Evolutionary conservation across 2,329 filamentous ascomycete genomes (phyloP), one percentile per base, ranked within the genome.

Genomic region (Eutypa lata): DNA sequence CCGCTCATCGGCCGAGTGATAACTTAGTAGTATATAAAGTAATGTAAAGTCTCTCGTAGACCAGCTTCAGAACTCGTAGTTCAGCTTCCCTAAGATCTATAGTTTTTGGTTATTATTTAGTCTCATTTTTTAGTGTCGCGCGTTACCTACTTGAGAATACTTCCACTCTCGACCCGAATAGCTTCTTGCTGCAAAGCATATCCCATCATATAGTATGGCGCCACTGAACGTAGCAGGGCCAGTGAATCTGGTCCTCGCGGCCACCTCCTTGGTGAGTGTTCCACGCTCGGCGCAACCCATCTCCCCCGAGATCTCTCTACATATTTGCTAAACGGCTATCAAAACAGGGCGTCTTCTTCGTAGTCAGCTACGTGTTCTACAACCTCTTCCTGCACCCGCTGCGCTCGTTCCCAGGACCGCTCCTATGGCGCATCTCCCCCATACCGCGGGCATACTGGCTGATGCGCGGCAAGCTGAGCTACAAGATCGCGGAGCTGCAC

Each of bases 321-420:
- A 31, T 10, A 31, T 10, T 5, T 31, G 26, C 26, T 10, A 6
- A 10, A 31, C 26, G 26, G 10, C 5, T 6, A 31, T 10, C 5
- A 31, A 13, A 42, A 42, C 55, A 64, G 62, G 50, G 31, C 51
- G 37, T 48, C n/a, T 26, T 54, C 14, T 64, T 61, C 28, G 26
- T 61, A 3, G 13, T 63, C 22, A 60, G 55, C 49, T 51, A 3
- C 18, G 40, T 51, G n/a, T 47, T 67, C 35, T 65, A 67, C 51
- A 63, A 65, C 28, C 28, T 69, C 7, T 65, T 63, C 53, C 53
- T 69, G 18, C 62, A 65, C 38, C 67, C 66, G 7, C 57, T 69
- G 10, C 47, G 54, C 3, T 42, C 49, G 21, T 65, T 56, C 37
- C 67, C 67, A 7, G 66, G 66, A 0, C 68, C 66, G 2, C 46